Evolutionary conservation across 176 grass and related monocot genomes (phyloP), one percentile per base, ranked within the genome.

Genomic region (Calamus simplicifolius): DNA sequence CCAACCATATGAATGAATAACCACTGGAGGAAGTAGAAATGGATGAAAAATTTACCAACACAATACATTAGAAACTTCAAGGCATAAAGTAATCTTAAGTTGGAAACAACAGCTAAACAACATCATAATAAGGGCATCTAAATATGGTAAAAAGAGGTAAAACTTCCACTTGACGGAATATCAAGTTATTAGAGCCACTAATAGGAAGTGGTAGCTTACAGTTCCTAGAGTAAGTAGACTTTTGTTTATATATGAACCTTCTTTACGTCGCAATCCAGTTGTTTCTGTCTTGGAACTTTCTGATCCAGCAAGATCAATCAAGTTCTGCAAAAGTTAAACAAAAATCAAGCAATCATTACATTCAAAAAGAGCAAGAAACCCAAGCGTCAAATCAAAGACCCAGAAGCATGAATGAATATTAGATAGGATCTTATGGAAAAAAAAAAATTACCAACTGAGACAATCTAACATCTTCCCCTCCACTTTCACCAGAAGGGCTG

Each of bases 231-330:
- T 97, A 61, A 97, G 92, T 62, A 97, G 71, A 75, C 92, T 97
- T 67, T 96, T 96, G 69, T 96, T 96, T 78, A 96, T 96, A 57
- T 90, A 96, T 75, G 91, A 90, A 82, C 91, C 92, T 70, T 97
- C 92, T 73, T 97, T 97, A 49, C 92, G 87, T 49, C 92, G 77
- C 70, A 97, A 73, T 49, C 92, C 92, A 69, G 84, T 91, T 75
- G 92, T 97, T 86, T 97, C 92, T 60, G 92, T 82, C 73, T 97
- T 97, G 6, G 92, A 97, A 77, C 92, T 97, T 82, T 97, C 92
- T 50, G 87, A 97, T 1, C 92, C 92, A 61, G 92, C 92, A 73
- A 97, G 87, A 62, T 97, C 92, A 88, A 97, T 97, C 72, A 97
- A 85, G 69, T 97, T 88, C 92, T 97, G 69, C 63, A 64, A 69